Percentiles rank a stretch among this genome's conserved stretches.
Evolutionary conservation across 2,329 filamentous ascomycete genomes (phyloP).

Genomic region (Cercospora canescens): DNA sequence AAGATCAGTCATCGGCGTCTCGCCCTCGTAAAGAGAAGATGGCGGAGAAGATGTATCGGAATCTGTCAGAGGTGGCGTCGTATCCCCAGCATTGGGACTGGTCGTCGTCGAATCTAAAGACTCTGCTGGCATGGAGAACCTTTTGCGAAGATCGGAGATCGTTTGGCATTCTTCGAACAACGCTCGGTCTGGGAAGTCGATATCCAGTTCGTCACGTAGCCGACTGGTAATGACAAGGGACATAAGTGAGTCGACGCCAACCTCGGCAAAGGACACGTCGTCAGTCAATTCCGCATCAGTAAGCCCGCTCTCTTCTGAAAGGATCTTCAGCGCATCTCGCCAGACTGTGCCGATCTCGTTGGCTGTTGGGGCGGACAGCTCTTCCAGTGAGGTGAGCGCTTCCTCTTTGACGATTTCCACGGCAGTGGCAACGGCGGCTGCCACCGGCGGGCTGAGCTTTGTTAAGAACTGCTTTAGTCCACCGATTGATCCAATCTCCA

Average conservation of each 20-base stretch:
- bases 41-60: neutral
- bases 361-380: neutral
- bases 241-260: slow-evolving; percentile 36
- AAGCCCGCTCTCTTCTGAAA: slow-evolving; percentile 35
- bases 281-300: slow-evolving; percentile 31
- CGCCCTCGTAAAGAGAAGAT: neutral
- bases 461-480: slow-evolving; percentile 12
- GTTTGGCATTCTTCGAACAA: slow-evolving; percentile 14
- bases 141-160: slow-evolving; percentile 4
- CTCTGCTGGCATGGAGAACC: neutral
- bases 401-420: slow-evolving; percentile 1
- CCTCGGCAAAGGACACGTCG: slow-evolving; percentile 29
- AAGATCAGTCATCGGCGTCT: slow-evolving; percentile 6
- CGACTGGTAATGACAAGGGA: slow-evolving; percentile 28
- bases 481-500: slow-evolving; percentile 15
- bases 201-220: slow-evolving; percentile 32
- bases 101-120: neutral
- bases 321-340: slow-evolving; percentile 22
- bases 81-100: neutral
- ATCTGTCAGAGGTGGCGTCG: neutral
- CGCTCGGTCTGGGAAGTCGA: slow-evolving; percentile 17
- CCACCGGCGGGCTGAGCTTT: slow-evolving; percentile 3
- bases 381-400: neutral
- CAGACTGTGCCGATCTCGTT: neutral
- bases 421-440: neutral